Evolutionary conservation across 345 rosid genomes (phyloP), one percentile per base, ranked within the genome.

Genomic region (Hibiscus tridactylites): DNA sequence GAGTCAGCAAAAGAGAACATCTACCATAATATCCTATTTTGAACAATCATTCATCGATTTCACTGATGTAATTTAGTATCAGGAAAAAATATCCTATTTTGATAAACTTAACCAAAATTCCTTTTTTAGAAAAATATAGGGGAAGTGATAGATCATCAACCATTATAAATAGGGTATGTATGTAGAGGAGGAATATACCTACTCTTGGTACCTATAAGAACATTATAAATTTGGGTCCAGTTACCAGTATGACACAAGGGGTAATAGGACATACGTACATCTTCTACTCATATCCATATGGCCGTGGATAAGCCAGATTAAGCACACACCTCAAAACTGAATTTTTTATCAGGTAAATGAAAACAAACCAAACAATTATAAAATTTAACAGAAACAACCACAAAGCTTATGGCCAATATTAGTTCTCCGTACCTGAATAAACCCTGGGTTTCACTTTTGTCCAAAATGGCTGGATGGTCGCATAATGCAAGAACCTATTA

Each of bases 401-500:
- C 44, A 37, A 57, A 46, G 53, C 28, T 9, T 19, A 69, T 5
- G 31, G 49, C n/a, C 19, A 47, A 35, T 35, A 64, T 56, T 68
- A 9, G 62, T 35, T 47, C 31, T 65, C 35, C 8, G 62, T 83
- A 95, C 99, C 99, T 95, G 87, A 95, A 95, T 84, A 95, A 81
- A 71, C 92, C 93, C 78, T 89, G 93, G 37, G 97, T 90, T 73
- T 90, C 97, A 66, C 92, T 88, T 79, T 79, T 87, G 85, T 95
- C 96, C 90, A 91, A 78, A 78, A 95, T 78, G 65, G 87, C 11
- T 6, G 99, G 92, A 79, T 92, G 91, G 81, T 88, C 96, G 56
- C 97, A 92, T 65, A 89, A 79, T 50, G 98, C 97, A 78, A 95
- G 97, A 83, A 95, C 99, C 99, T 92, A 79, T 64, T 44, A 71